Conservation (phyloP, 148 eudicot genomes). For the Gaultheria prostrata region DNA sequence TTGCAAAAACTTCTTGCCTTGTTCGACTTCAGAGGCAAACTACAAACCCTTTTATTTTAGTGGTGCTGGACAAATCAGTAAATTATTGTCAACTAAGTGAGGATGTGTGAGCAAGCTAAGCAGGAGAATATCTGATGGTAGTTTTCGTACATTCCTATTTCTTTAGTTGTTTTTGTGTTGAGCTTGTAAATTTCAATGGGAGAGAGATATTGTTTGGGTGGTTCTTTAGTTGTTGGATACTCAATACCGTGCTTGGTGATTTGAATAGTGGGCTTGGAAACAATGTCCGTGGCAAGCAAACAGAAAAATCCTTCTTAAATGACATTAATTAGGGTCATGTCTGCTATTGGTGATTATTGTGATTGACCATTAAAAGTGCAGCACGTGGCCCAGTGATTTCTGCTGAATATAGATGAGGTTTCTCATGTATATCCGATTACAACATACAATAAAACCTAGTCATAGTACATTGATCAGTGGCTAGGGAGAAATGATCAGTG, state of each 20-base stretch:
- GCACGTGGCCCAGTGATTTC: neutral
- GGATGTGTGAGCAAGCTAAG: neutral
- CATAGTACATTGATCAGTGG: neutral
- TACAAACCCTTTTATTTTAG: neutral
- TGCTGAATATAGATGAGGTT: neutral
- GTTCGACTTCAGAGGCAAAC: neutral
- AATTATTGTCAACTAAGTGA: neutral
- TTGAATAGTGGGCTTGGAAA: neutral
- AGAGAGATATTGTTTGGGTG: neutral
- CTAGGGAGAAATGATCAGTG: neutral
- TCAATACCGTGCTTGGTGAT: neutral
- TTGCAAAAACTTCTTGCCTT: neutral
- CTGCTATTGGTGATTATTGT: neutral
- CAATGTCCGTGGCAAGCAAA: neutral
- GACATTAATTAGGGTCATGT: neutral
- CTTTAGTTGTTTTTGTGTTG: neutral
- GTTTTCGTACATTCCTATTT: neutral
- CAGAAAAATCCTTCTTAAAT: neutral
- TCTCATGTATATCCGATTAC: neutral
- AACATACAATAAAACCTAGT: neutral
- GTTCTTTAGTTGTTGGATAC: neutral
- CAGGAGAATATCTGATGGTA: neutral
- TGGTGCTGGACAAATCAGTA: neutral
- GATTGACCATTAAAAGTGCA: neutral
- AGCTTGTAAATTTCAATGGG: neutral